Base-by-base conservation (phyloP, 257 asterid genomes). In the Solanum clarkiae region DNA sequence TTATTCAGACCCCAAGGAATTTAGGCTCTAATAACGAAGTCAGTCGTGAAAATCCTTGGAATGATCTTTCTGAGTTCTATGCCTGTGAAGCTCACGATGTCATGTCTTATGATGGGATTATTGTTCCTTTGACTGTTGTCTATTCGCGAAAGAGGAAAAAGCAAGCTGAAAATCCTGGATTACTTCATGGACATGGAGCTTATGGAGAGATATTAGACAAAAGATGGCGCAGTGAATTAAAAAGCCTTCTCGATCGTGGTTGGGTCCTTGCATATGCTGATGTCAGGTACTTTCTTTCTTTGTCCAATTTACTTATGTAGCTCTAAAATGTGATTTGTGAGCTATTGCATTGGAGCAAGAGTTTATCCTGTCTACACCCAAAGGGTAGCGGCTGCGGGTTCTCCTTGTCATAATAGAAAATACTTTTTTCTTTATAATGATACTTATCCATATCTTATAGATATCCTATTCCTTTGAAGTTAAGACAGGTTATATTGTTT, bases 211-310 rank as follows among this genome's bases (percentile, higher is more conserved):
- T 93, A 89, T 95, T 97, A 36, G 98, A 95, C 88, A 95, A 97
- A 90, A 86, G 98, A 88, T 97, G 99, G 99, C 91, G 79, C 55
- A 85, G 84, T 83, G 88, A 91, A 86, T 91, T 91, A 55, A 90
- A 89, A 85, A 97, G 98, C 90, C 97, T 97, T 87, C 98, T 97
- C 59, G 98, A 97, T 89, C 99, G 98, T 86, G 98, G 98, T 84
- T 97, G 99, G 99, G 92, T 97, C 79, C 90, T 97, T 84, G 99
- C 98, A 74, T 94, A 92, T 90, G 97, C 98, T 71, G 98, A 97
- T 91, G 99, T 95, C 82, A 95, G 99, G 98, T 96, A 47, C 65
- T 26, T 79, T 79, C 47, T 79, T 77, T 54, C 62, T 29, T 8
- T 4, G 63, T 29, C 65, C 65, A 79, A 75, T 86, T 82, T 79